Evolutionary conservation across 225 moss, liverwort and hornwort genomes (phyloP), one percentile per base, ranked within the genome.

Genomic region (Straminergon stramineum): DNA sequence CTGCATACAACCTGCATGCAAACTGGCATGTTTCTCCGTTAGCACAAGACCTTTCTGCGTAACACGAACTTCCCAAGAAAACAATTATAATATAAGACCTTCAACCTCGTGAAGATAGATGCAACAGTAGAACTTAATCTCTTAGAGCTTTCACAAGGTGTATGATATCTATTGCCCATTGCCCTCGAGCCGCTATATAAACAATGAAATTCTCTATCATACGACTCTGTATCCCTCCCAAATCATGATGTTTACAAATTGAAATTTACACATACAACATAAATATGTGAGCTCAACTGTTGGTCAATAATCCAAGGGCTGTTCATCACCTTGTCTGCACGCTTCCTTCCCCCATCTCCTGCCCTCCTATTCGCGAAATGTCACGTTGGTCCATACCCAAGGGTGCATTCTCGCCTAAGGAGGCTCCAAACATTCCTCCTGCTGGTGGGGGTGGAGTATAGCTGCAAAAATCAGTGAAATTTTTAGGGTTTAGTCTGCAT

Each of bases 301-400:
- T 80, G 65, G 64, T 28, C 64, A 83, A 81, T 16, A 68, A 43
- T 85, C 76, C 80, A 90, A 85, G 91, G 93, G 85, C 61, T 88
- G 89, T 93, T 89, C 89, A 93, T 90, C 94, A 96, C 95, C 99
- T 99, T 78, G 95, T 99, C 92, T 97, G 99, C 81, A 99, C 95
- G 57, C 88, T 93, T 87, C 99, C 99, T 90, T 99, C 96, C 82
- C 96, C 97, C 91, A 99, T 89, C 83, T 97, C 96, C 85, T 93
- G 95, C 43, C 95, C 96, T 69, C 96, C 95, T 87, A 97, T 91
- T 81, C 96, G 93, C 58, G 89, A 90, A 61, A 99, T 85, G 81
- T 99, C 99, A 85, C 96, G 93, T 87, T 92, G 87, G 81, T 95
- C 95, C 92, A 95, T 95, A 53, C 98, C 97, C 15, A 95, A 91